Percentiles rank a stretch among this genome's conserved stretches.
Conservation (phyloP, 345 rosid genomes). For the Brassica juncea region DNA sequence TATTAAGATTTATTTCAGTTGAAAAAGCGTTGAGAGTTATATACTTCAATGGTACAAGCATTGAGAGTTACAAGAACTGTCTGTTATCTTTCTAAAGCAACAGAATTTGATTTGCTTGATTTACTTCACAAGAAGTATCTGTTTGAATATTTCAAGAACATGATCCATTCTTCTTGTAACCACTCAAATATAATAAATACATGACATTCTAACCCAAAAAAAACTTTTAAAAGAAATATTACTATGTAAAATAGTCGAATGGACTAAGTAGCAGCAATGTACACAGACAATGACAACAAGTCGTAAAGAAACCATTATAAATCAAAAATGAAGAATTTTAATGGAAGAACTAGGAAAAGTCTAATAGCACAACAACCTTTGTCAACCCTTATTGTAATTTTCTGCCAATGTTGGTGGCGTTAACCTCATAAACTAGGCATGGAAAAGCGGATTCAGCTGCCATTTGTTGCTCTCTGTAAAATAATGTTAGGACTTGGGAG, state of each 20-base stretch:
- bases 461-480: conserved; percentile 28
- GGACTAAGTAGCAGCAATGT: conserved; percentile 22
- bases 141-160: neutral
- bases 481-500: conserved; percentile 15
- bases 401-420: conserved; percentile 17
- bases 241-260: neutral
- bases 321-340: conserved; percentile 11
- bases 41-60: neutral
- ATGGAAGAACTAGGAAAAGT: conserved; percentile 10
- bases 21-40: conserved; percentile 9
- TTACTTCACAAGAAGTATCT: neutral
- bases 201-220: neutral
- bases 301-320: conserved; percentile 12
- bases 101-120: neutral
- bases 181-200: neutral
- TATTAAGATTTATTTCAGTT: conserved; percentile 5
- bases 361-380: conserved; percentile 28
- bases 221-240: neutral
- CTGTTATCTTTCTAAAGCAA: neutral
- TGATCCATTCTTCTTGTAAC: neutral
- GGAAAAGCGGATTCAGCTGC: neutral
- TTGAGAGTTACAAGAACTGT: neutral
- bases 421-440: conserved; percentile 22
- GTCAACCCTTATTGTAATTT: conserved; percentile 2
- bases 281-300: conserved; percentile 28